These are phyloP conservation scores for Alopecurus myosuroides DNA, from an alignment of 176 grass and related monocot species.

Conservation along the genomic window DNA sequence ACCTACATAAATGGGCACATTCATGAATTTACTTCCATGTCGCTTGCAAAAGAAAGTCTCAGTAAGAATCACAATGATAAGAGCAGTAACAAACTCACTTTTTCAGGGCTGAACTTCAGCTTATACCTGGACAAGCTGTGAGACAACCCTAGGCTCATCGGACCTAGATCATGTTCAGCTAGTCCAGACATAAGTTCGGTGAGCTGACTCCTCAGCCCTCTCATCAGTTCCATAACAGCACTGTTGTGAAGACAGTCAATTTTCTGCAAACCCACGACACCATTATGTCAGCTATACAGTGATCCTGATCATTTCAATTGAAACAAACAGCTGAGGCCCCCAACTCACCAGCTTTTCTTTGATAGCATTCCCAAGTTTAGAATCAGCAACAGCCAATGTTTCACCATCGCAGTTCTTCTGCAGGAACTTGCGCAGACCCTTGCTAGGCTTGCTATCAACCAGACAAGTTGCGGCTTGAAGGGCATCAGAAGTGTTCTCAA, in stretches of 20 bases:
- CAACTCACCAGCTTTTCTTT: slow-evolving; percentile 80
- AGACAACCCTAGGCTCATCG: slow-evolving; percentile 86
- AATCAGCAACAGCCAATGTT: slow-evolving; percentile 87
- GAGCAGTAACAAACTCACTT: slow-evolving; percentile 41
- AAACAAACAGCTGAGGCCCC: not conserved
- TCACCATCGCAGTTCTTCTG: slow-evolving; percentile 78
- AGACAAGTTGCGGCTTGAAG: slow-evolving; percentile 69
- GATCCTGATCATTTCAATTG: not conserved
- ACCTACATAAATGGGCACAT: slow-evolving; percentile 39
- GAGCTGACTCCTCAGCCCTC: slow-evolving; percentile 73
- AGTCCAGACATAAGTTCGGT: slow-evolving; percentile 88
- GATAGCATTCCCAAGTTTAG: slow-evolving; percentile 80
- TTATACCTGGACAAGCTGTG: slow-evolving; percentile 95
- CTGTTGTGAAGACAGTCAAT: slow-evolving; percentile 83
- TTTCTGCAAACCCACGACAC: slow-evolving; percentile 44
- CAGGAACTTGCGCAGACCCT: slow-evolving; percentile 81
- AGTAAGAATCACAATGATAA: not conserved
- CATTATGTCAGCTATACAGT: not conserved
- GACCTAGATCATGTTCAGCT: slow-evolving; percentile 73
- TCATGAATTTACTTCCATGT: not conserved
- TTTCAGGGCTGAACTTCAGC: slow-evolving; percentile 94
- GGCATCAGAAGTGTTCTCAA: slow-evolving; percentile 91
- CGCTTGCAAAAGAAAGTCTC: not conserved
- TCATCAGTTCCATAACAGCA: slow-evolving; percentile 93
- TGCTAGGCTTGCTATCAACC: slow-evolving; percentile 93